Evolutionary conservation across 306 rosid genomes (phyloP).

Genomic region (Ormosia semicastrata): DNA sequence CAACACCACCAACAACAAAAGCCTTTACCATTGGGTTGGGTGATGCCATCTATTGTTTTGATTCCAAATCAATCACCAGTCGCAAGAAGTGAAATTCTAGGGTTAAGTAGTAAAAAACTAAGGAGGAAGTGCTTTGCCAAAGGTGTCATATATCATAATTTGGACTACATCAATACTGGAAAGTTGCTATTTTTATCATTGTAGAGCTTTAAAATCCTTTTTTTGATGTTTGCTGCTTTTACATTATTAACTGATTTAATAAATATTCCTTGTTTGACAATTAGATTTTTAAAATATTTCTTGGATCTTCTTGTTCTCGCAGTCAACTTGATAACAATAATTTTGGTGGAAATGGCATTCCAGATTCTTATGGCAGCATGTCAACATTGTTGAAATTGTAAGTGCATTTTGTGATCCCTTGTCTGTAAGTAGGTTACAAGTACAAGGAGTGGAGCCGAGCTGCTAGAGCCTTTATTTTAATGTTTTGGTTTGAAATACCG

Average conservation of each 20-base stretch:
- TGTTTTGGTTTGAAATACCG: background rate
- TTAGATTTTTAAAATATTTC: background rate
- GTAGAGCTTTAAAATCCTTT: background rate
- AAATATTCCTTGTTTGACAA: background rate
- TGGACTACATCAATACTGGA: background rate
- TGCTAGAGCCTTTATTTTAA: conserved; percentile 2
- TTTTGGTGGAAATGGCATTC: conserved; percentile 69
- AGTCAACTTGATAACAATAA: conserved; percentile 93
- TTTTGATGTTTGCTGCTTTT: background rate
- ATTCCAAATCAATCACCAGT: background rate
- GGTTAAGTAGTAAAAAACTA: background rate
- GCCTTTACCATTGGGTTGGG: background rate
- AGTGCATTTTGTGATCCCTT: conserved; percentile 35
- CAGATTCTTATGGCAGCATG: conserved; percentile 61
- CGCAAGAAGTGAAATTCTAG: background rate
- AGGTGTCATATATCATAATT: background rate
- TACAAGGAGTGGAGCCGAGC: background rate
- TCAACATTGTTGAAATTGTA: conserved; percentile 69
- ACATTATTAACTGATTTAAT: background rate
- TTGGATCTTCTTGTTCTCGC: conserved; percentile 39
- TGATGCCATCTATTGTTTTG: background rate
- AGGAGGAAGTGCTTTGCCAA: background rate
- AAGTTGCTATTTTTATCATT: background rate
- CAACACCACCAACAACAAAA: background rate
- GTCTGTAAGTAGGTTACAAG: background rate